A percentile compares a stretch with the other conserved stretches of the same genome.
Conservation (phyloP, 2,329 filamentous ascomycete genomes). For the Reticulascus tulasneorum region DNA sequence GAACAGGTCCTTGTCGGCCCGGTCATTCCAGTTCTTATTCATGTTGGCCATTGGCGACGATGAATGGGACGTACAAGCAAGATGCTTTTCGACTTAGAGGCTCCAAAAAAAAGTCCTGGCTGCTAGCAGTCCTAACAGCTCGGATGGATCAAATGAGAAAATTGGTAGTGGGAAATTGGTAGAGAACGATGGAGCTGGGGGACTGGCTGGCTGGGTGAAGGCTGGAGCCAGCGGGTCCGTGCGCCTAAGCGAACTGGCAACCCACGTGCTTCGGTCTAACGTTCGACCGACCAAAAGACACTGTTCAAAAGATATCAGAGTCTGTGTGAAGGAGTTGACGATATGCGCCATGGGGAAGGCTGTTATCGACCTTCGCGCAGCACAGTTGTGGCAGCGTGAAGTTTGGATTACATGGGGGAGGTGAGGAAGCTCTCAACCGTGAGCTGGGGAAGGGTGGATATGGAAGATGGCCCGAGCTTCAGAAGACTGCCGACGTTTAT, state of each 20-base stretch:
- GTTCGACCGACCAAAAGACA: constrained; percentile 3
- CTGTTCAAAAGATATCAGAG: too few relatives aligned
- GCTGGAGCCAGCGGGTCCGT: constrained; percentile 1
- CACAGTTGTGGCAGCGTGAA: too few relatives aligned
- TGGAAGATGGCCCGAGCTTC: too few relatives aligned
- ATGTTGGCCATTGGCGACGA: constrained; percentile 26
- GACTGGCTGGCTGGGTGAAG: constrained; percentile 10
- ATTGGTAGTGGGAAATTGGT: constrained; percentile 38
- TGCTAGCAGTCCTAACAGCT: constrained; percentile 32
- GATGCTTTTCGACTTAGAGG: too few relatives aligned
- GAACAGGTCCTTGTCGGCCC: constrained; percentile 60
- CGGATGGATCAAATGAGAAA: constrained; percentile 30
- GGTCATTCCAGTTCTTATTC: constrained; percentile 59
- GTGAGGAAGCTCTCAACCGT: too few relatives aligned
- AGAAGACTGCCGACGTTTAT: too few relatives aligned
- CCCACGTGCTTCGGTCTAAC: constrained; percentile 7
- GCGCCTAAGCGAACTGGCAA: not conserved
- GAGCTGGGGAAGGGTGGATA: too few relatives aligned
- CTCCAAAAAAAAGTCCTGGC: constrained; percentile 5
- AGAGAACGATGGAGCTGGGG: constrained; percentile 14
- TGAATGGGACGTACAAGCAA: constrained; percentile 9
- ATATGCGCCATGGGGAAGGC: too few relatives aligned
- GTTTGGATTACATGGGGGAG: too few relatives aligned
- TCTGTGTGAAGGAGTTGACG: too few relatives aligned
- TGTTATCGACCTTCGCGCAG: too few relatives aligned